Percentiles rank a stretch among this genome's conserved stretches.
phyloP scores from a whole-genome alignment of 148 eudicot species.

The Cornus kousa region DNA sequence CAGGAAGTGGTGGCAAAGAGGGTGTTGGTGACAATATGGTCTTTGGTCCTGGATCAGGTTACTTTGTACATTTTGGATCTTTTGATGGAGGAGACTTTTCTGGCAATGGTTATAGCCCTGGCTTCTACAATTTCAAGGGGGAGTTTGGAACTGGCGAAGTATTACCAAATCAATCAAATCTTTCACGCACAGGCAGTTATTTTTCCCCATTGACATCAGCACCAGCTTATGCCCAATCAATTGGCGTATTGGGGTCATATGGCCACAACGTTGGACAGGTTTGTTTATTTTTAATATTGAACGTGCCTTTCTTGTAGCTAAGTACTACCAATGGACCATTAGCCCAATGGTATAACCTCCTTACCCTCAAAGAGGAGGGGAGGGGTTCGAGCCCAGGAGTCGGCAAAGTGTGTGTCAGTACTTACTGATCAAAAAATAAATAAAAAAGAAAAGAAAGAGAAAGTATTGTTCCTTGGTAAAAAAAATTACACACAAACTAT shows the following conservation, averaged over 20 bases:
- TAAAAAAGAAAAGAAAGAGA: no score
- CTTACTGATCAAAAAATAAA: no score
- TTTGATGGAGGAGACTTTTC: slow-evolving; percentile 59
- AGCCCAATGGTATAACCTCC: not conserved
- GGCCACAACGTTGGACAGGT: slow-evolving; percentile 87
- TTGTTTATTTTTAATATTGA: slow-evolving; percentile 18
- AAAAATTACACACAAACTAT: no score
- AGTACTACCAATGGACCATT: not conserved
- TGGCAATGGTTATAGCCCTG: slow-evolving; percentile 41
- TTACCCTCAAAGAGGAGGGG: no score
- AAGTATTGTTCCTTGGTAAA: no score
- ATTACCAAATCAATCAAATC: slow-evolving; percentile 48
- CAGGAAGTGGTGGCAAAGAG: slow-evolving; percentile 52
- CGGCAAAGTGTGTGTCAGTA: no score
- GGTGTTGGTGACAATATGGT: slow-evolving; percentile 25
- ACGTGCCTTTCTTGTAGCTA: not conserved
- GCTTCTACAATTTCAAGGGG: slow-evolving; percentile 60
- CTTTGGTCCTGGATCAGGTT: slow-evolving; percentile 42
- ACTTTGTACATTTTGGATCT: slow-evolving; percentile 38
- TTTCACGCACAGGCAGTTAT: slow-evolving; percentile 57
- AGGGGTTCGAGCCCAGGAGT: no score
- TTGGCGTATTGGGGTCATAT: slow-evolving; percentile 76
- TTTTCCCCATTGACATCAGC: slow-evolving; percentile 55
- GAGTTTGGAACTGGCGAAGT: slow-evolving; percentile 65
- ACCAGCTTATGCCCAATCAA: slow-evolving; percentile 61